Base-by-base conservation (phyloP, 345 rosid species). In the Heritiera littoralis region DNA sequence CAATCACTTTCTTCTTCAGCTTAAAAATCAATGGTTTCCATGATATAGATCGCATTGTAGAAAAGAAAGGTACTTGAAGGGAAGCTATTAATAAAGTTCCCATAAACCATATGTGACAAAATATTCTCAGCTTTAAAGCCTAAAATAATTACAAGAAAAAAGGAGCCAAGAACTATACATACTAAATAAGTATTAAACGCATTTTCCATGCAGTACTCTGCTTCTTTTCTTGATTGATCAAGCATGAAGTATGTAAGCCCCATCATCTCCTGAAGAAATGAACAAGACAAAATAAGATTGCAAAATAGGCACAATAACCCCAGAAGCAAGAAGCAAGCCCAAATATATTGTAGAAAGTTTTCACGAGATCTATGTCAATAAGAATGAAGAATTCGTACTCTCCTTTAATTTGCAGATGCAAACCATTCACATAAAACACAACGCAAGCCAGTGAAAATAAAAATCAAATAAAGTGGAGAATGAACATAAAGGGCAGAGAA, bases 191-290 rank as follows among this genome's bases (percentile, higher is more conserved):
- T 92, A 85, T 76, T 91, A 77, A 96, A 92, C 80, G 99, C 98
- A 84, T 91, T 94, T 89, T 96, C 99, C 98, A 96, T 96, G 92
- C 94, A 92, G 84, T 92, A 88, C 84, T 96, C 97, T 28, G 97
- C 92, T 69, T 96, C 99, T 86, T 94, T 94, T 87, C 90, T 86
- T 73, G 98, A 92, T 82, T 94, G 98, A 89, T 96, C 97, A 91
- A 91, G 85, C 94, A 96, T 84, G 86, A 96, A 96, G 84, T 85
- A 94, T 40, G 97, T 68, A 80, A 94, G 92, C 61, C 94, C 99
- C 93, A 90, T 94, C 97, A 96, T 96, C 91, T 96, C 99, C 99
- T 96, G 86, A 88, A 78, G 78, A 85, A 82, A 82, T 46, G 41
- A 63, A 78, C 17, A 45, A 41, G 77, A 74, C 69, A 72, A 17